phyloP scores from a whole-genome alignment of 345 rosid genomes.

The Fremontodendron californicum region DNA sequence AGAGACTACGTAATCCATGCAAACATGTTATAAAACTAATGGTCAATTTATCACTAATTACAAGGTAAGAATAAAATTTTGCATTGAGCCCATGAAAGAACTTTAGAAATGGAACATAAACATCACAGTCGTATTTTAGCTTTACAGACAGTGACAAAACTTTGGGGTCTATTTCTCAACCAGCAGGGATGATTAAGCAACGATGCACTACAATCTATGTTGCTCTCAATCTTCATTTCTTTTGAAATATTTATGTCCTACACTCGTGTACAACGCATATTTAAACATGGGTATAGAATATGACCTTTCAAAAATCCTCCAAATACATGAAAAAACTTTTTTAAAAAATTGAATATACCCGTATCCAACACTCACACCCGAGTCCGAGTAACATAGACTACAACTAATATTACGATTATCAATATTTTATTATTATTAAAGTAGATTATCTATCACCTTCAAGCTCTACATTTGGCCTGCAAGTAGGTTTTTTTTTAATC shows the following conservation, averaged over 20 bases:
- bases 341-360: too few relatives aligned
- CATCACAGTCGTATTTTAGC: neutral
- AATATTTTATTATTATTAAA: neutral
- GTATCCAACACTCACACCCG: too few relatives aligned
- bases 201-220: too few relatives aligned
- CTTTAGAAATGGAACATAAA: neutral
- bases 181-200: neutral
- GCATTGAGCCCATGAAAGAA: constrained; percentile 28
- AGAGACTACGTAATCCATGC: constrained; percentile 32
- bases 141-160: neutral
- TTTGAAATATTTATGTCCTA: too few relatives aligned
- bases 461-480: neutral
- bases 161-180: neutral
- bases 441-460: neutral
- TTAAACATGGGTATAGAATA: too few relatives aligned
- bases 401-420: constrained; percentile 1
- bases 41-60: constrained; percentile 13
- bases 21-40: constrained; percentile 31
- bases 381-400: too few relatives aligned
- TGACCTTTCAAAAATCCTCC: too few relatives aligned
- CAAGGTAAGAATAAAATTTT: neutral
- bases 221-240: too few relatives aligned
- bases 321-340: too few relatives aligned
- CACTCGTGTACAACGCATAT: too few relatives aligned
- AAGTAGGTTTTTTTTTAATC: neutral